phyloP scores from a whole-genome alignment of 2,329 filamentous ascomycete species.

The Colletotrichum siamense region DNA sequence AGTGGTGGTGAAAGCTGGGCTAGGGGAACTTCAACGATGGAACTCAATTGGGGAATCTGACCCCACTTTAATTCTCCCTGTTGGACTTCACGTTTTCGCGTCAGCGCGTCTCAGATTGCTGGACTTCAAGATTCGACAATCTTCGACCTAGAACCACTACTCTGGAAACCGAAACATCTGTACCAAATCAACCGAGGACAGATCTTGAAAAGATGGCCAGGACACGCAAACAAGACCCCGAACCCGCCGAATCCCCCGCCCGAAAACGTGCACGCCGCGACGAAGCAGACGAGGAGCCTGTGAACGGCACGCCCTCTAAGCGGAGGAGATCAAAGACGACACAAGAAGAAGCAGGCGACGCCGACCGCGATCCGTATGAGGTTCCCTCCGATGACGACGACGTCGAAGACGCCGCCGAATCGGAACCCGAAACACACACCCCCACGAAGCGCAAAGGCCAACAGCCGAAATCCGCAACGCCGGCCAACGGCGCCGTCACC shows the following conservation, averaged over 20 bases:
- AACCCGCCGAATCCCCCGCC: background rate
- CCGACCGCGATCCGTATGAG: constrained; percentile 16
- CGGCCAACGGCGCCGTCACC: constrained; percentile 36
- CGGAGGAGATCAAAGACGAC: constrained; percentile 30
- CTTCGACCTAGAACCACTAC: background rate
- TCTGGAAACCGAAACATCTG: background rate
- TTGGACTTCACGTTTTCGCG: constrained; percentile 16
- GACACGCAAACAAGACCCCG: background rate
- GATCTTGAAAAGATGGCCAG: background rate
- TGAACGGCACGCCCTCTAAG: constrained; percentile 36
- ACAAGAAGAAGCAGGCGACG: constrained; percentile 29
- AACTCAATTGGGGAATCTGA: background rate
- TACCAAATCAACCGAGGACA: background rate
- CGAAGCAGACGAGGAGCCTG: constrained; percentile 30
- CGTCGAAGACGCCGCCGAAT: background rate
- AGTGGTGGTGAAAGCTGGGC: background rate
- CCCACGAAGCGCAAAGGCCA: constrained; percentile 39
- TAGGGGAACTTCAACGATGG: background rate
- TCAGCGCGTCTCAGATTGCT: constrained; percentile 5
- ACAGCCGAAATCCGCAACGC: constrained; percentile 33
- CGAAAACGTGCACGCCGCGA: constrained; percentile 27
- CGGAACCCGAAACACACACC: constrained; percentile 34
- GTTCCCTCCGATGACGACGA: background rate
- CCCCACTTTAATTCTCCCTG: constrained; percentile 1
- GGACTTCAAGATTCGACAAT: background rate